These are phyloP conservation scores for Escovopsis sp. DNA, from an alignment of 2,329 filamentous ascomycete species.

Conservation along the genomic window DNA sequence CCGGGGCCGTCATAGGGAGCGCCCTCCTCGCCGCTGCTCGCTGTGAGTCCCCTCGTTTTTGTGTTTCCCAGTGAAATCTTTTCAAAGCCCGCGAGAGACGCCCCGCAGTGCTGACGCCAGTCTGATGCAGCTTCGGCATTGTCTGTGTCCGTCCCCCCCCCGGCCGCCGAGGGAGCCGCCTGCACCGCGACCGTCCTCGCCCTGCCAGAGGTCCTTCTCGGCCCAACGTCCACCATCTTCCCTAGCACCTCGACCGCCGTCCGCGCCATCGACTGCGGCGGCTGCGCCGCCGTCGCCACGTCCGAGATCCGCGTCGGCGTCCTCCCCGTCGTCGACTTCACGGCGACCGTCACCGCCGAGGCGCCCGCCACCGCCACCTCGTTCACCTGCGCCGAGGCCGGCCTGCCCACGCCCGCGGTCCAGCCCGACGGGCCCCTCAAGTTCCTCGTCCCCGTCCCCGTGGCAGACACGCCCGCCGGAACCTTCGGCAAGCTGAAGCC, in stretches of 20 bases:
- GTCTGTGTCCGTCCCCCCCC: not conserved
- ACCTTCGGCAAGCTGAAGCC: too few relatives aligned
- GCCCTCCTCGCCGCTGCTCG: too few relatives aligned
- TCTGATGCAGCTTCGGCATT: not conserved
- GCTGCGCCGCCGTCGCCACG: slow-evolving; percentile 9
- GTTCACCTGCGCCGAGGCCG: slow-evolving; percentile 5
- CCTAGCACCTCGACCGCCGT: slow-evolving; percentile 13
- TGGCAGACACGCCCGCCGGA: too few relatives aligned
- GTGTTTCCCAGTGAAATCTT: too few relatives aligned
- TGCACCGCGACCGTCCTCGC: not conserved
- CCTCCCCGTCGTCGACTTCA: slow-evolving; percentile 11
- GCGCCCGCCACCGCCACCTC: slow-evolving; percentile 5
- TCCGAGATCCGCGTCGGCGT: slow-evolving; percentile 6
- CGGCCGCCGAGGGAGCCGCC: not conserved
- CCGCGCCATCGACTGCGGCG: slow-evolving; percentile 12
- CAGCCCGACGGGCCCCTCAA: not conserved
- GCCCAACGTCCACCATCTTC: slow-evolving; percentile 13
- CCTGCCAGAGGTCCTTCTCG: slow-evolving; percentile 5
- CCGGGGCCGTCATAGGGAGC: too few relatives aligned
- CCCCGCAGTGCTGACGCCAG: too few relatives aligned
- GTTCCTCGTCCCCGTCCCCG: too few relatives aligned
- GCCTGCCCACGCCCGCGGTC: not conserved
- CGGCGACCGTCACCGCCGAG: slow-evolving; percentile 9
- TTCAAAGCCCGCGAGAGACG: too few relatives aligned
- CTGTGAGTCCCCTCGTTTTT: too few relatives aligned